phyloP scores from a whole-genome alignment of 2,329 filamentous ascomycete species.

The Dactylellina cionopaga region DNA sequence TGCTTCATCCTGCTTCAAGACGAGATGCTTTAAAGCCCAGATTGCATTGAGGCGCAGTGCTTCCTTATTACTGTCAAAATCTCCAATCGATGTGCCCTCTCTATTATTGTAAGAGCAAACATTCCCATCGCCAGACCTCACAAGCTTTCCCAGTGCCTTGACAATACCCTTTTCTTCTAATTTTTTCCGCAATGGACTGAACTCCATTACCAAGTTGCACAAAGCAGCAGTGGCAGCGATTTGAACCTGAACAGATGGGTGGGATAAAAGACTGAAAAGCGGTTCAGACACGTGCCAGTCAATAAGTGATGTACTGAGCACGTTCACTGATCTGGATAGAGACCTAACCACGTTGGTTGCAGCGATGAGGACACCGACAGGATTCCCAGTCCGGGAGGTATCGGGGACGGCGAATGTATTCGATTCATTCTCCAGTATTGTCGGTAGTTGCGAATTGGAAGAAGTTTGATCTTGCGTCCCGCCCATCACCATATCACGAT shows the following conservation, averaged over 20 bases:
- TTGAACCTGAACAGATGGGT: slow-evolving; percentile 80
- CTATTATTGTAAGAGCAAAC: slow-evolving; percentile 38
- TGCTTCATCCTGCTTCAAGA: slow-evolving; percentile 75
- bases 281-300: slow-evolving; percentile 84
- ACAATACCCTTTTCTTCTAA: slow-evolving; percentile 79
- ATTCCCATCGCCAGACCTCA: slow-evolving; percentile 78
- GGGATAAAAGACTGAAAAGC: slow-evolving; percentile 77
- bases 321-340: slow-evolving; percentile 83
- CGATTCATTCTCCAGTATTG: slow-evolving; percentile 47
- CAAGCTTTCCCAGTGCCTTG: slow-evolving; percentile 81
- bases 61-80: slow-evolving; percentile 42
- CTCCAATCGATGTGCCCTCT: slow-evolving; percentile 25
- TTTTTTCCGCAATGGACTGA: slow-evolving; percentile 87
- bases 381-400: slow-evolving; percentile 75
- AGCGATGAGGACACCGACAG: slow-evolving; percentile 79
- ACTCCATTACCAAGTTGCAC: slow-evolving; percentile 85
- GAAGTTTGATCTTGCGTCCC: slow-evolving; percentile 27
- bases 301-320: slow-evolving; percentile 84
- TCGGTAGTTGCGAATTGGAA: slow-evolving; percentile 7
- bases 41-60: slow-evolving; percentile 82
- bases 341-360: slow-evolving; percentile 84
- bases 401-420: slow-evolving; percentile 55
- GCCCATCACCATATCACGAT: slow-evolving; percentile 36
- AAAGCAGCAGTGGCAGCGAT: slow-evolving; percentile 85
- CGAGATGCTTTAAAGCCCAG: slow-evolving; percentile 93